phyloP scores from a whole-genome alignment of 305 asterid species.

The Galium porrigens region DNA sequence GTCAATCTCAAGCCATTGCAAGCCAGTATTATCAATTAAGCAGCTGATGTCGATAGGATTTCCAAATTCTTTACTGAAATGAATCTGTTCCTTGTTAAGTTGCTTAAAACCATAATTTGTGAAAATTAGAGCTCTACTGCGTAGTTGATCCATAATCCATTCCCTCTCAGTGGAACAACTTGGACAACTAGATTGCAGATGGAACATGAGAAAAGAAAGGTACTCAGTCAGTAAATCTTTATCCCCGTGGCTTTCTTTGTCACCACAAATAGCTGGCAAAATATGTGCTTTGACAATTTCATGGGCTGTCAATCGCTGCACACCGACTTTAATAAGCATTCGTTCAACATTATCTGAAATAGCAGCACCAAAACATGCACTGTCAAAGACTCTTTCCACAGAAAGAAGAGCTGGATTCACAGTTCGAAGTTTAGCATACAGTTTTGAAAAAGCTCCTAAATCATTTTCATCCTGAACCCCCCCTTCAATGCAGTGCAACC shows the following conservation, averaged over 20 bases:
- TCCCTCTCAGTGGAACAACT: conserved; percentile 48
- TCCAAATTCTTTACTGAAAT: conserved; percentile 47
- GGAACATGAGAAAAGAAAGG: conserved; percentile 73
- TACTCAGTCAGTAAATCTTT: conserved; percentile 60
- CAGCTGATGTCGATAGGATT: conserved; percentile 42
- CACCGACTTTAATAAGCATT: conserved; percentile 72
- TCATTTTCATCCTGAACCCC: conserved; percentile 35
- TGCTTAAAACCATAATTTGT: conserved; percentile 69
- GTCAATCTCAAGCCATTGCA: conserved; percentile 63
- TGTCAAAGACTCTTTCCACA: conserved; percentile 37
- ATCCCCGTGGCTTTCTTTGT: conserved; percentile 23
- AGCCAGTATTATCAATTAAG: conserved; percentile 40
- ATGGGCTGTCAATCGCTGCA: conserved; percentile 73
- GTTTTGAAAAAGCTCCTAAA: conserved; percentile 42
- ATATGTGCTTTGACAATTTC: conserved; percentile 63
- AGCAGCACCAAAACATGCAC: conserved; percentile 28
- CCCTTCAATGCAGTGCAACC: conserved; percentile 53
- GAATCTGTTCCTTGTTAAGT: conserved; percentile 51
- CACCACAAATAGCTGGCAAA: conserved; percentile 48
- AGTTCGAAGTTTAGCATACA: conserved; percentile 52
- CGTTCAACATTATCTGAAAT: conserved; percentile 41
- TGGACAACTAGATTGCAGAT: conserved; percentile 59
- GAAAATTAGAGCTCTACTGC: conserved; percentile 42
- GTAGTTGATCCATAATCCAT: conserved; percentile 39
- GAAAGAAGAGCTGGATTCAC: conserved; percentile 59